Conservation (phyloP, 108 stramenopile genomes). For the Fragilariopsis cylindrus region DNA sequence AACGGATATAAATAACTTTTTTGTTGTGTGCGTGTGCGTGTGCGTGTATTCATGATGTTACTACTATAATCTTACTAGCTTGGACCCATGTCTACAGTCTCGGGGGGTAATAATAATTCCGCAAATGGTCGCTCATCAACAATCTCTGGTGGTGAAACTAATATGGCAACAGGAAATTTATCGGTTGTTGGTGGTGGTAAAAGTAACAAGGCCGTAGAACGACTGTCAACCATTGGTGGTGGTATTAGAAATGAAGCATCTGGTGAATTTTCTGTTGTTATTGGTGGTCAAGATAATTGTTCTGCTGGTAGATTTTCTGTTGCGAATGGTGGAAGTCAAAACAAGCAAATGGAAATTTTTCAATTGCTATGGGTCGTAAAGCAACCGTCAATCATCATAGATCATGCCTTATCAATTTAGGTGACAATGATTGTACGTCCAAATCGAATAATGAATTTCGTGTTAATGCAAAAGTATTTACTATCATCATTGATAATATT, state of each 20-base stretch:
- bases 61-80: not conserved
- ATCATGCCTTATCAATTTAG: not conserved
- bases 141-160: not conserved
- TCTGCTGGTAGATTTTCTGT: not conserved
- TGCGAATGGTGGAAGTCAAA: not conserved
- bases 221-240: not conserved
- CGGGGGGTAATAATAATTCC: not conserved
- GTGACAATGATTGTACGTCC: not conserved
- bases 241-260: not conserved
- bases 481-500: not conserved
- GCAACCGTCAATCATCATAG: not conserved
- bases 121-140: not conserved
- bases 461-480: not conserved
- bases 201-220: not conserved
- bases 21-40: too few relatives aligned
- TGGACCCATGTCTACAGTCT: not conserved
- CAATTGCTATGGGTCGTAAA: conserved; percentile 1
- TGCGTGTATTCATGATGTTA: too few relatives aligned
- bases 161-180: not conserved
- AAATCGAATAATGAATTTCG: not conserved
- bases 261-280: not conserved
- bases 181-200: not conserved
- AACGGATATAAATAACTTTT: too few relatives aligned
- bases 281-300: not conserved
- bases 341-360: not conserved